These are phyloP conservation scores for Neltuma alba DNA, from an alignment of 306 rosid species.

Conservation along the genomic window DNA sequence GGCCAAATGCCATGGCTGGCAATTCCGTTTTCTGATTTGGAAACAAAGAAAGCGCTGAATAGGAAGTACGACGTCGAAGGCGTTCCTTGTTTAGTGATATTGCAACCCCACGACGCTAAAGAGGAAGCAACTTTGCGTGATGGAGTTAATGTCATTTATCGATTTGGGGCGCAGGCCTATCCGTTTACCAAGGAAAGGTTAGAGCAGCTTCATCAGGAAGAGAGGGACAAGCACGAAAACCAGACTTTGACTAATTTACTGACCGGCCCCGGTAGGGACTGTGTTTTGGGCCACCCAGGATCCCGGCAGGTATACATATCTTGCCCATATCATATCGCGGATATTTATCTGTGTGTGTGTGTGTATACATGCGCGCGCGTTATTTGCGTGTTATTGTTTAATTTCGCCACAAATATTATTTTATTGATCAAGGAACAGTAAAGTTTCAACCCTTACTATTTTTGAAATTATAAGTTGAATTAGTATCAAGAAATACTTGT, in stretches of 20 bases:
- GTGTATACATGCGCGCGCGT: too few relatives aligned
- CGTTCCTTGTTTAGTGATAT: constrained; percentile 75
- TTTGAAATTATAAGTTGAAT: too few relatives aligned
- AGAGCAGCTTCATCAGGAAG: constrained; percentile 57
- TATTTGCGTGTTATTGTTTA: not conserved
- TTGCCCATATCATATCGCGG: not conserved
- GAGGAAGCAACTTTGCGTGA: constrained; percentile 59
- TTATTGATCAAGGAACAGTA: too few relatives aligned
- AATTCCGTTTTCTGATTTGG: constrained; percentile 86
- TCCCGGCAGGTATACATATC: constrained; percentile 53
- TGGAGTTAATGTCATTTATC: constrained; percentile 77
- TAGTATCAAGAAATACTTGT: too few relatives aligned
- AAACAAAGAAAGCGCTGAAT: constrained; percentile 74
- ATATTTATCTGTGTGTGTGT: too few relatives aligned
- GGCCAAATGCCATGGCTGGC: constrained; percentile 93
- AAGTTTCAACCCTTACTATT: too few relatives aligned
- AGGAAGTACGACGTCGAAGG: constrained; percentile 78
- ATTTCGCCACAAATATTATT: too few relatives aligned
- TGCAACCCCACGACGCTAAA: constrained; percentile 67
- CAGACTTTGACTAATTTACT: constrained; percentile 70
- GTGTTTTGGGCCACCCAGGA: constrained; percentile 56
- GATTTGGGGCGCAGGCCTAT: constrained; percentile 78
- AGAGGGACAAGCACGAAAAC: constrained; percentile 72
- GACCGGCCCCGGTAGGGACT: constrained; percentile 51
- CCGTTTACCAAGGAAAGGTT: constrained; percentile 73